Conservation (phyloP, 805 yeast genomes). For the Saturnispora gosingensis region DNA sequence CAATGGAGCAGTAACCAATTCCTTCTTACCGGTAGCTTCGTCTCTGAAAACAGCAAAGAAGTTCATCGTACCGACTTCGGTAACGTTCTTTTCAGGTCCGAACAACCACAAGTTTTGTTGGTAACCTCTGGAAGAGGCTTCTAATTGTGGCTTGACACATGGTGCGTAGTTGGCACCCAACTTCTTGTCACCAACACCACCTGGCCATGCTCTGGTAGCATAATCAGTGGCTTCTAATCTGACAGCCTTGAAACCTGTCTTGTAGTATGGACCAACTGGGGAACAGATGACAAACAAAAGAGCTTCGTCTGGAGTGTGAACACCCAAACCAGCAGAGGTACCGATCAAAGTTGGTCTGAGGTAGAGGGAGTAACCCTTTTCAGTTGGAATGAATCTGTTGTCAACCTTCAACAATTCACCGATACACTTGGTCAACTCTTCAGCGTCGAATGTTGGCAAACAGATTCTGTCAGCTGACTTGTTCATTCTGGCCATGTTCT, state of each 20-base stretch:
- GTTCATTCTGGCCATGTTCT: constrained; percentile 88
- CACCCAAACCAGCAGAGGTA: constrained; percentile 83
- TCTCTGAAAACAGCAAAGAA: constrained; percentile 80
- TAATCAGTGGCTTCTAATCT: constrained; percentile 89
- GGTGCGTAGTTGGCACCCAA: constrained; percentile 98
- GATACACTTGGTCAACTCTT: constrained; percentile 65
- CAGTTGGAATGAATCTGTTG: constrained; percentile 69
- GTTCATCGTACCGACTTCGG: constrained; percentile 98
- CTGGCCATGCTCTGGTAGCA: constrained; percentile 99
- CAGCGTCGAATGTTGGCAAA: constrained; percentile 76
- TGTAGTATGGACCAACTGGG: constrained; percentile 95
- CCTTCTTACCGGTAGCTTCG: constrained; percentile 71
- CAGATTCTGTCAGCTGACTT: constrained; percentile 81
- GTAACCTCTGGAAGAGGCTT: constrained; percentile 86
- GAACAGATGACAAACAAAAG: constrained; percentile 80
- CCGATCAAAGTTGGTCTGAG: constrained; percentile 95
- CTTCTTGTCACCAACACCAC: constrained; percentile 94
- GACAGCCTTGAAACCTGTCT: constrained; percentile 94
- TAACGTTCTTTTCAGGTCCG: constrained; percentile 77
- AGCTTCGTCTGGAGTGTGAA: constrained; percentile 72
- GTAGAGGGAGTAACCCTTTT: constrained; percentile 84
- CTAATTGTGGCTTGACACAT: constrained; percentile 79
- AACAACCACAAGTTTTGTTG: constrained; percentile 96
- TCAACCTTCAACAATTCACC: constrained; percentile 71
- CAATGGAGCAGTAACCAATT: constrained; percentile 89